These are phyloP conservation scores for Dissophora globulifera DNA, from an alignment of 192 early-diverging fungal species.

Conservation along the genomic window DNA sequence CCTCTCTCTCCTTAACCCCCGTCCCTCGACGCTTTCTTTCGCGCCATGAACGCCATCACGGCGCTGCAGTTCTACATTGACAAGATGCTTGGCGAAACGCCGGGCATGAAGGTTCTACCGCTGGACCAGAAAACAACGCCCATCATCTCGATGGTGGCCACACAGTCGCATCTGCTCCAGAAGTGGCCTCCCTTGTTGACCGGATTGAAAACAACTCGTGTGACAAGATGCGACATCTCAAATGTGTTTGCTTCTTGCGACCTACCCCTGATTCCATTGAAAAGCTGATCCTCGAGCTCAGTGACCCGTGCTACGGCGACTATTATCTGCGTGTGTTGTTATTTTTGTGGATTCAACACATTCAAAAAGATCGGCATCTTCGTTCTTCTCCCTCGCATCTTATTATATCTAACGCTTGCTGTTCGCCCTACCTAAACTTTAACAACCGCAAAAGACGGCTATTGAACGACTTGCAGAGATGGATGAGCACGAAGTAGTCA, in stretches of 20 bases:
- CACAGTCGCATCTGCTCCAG: constrained; percentile 91
- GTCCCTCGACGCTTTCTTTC: too few relatives aligned
- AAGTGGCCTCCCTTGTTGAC: constrained; percentile 95
- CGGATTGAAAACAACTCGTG: constrained; percentile 85
- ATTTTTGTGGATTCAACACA: too few relatives aligned
- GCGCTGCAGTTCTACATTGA: constrained; percentile 88
- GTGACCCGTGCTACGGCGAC: constrained; percentile 93
- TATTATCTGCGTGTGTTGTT: too few relatives aligned
- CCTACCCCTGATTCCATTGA: constrained; percentile 89
- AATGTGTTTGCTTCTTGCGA: constrained; percentile 92
- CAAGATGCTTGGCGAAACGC: constrained; percentile 90
- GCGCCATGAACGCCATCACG: constrained; percentile 82
- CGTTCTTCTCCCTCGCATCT: not conserved
- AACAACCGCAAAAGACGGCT: constrained; percentile 91
- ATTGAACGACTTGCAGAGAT: constrained; percentile 95
- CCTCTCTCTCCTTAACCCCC: too few relatives aligned
- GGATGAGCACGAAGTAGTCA: constrained; percentile 93
- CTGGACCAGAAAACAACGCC: constrained; percentile 95
- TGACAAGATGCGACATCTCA: constrained; percentile 95
- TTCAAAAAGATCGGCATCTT: too few relatives aligned
- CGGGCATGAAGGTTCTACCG: constrained; percentile 98
- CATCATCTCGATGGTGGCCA: constrained; percentile 92
- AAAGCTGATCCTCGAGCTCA: constrained; percentile 88
- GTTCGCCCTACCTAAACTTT: constrained; percentile 72
- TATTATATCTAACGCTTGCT: too few relatives aligned